Percentiles rank a stretch among this genome's conserved stretches.
Conservation (phyloP, 805 yeast genomes). For the Barnettozyma salicaria region DNA sequence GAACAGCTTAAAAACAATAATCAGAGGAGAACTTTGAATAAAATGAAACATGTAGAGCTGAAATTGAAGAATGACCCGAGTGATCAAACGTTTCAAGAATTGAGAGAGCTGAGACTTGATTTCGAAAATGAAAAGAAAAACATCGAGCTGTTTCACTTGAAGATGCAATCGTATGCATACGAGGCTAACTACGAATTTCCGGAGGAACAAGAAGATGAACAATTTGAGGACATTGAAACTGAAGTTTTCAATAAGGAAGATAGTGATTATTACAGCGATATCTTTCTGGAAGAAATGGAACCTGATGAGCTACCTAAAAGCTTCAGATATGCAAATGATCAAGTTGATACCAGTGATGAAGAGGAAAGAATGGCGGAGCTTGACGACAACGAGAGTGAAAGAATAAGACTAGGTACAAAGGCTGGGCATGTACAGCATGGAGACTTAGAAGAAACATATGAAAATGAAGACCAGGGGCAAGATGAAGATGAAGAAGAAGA, state of each 20-base stretch:
- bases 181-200: neutral
- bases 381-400: too few species aligned
- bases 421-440: too few species aligned
- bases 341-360: neutral
- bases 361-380: too few species aligned
- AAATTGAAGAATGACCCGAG: neutral
- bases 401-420: too few species aligned
- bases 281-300: conserved; percentile 7
- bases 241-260: conserved; percentile 1
- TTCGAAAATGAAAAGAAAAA: neutral
- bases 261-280: conserved; percentile 6
- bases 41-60: too few species aligned
- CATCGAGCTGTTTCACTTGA: conserved; percentile 1
- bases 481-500: neutral
- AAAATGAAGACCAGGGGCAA: too few species aligned
- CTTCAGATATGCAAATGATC: too few species aligned
- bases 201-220: neutral
- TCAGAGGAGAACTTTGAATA: too few species aligned
- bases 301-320: neutral
- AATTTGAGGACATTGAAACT: conserved; percentile 1
- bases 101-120: neutral
- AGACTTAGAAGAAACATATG: too few species aligned
- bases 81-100: neutral
- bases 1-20: too few species aligned
- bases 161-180: neutral